Base-by-base conservation (phyloP, 192 early-diverging fungal genomes). In the Coemansia sp. region DNA sequence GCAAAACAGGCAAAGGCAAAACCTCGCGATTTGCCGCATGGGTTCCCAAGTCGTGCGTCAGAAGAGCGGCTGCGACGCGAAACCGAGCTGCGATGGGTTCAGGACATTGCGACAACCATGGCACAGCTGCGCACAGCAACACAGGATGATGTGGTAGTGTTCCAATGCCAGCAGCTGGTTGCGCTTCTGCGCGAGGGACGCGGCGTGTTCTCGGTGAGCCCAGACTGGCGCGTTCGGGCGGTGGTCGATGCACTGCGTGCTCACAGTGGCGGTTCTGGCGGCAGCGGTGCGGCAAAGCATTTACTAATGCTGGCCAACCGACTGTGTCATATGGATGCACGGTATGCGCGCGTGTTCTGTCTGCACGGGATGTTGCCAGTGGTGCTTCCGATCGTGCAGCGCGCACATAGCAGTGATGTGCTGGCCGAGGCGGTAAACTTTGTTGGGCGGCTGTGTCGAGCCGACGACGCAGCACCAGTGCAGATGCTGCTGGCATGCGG, bases 21-120 rank as follows among this genome's bases (percentile, higher is more conserved):
- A 16, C 19, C 72, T 6, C 65, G 65, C 22, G 69, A 75, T 17
- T 27, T 68, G 48, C 55, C 68, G 17, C 70, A 68, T 17, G 72
- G 72, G 16, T 82, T 75, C 37, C 72, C 73, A 10, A 76, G 69
- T 43, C 71, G 71, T 45, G 57, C 63, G 14, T 75, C 74, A 2
- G 74, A 82, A 63, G 74, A 82, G 54, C 66, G 73, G 22, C 64
- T 82, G 61, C 79, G 72, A 38, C 73, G 79, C 49, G 79, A 82
- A 65, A 76, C 79, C 0, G 79, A 82, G 49, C 71, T 82, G 39
- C 68, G 70, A 7, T 82, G 79, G 79, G 67, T 82, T 10, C 70
- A 76, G 54, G 79, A 76, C 39, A 68, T 82, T 50, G 74, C 65
- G 45, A 72, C 58, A 5, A 69, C 67, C 19, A 63, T 82, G 48